Evolutionary conservation across 2,329 filamentous ascomycete species (phyloP).

Genomic region (Phaeoacremonium minimum): DNA sequence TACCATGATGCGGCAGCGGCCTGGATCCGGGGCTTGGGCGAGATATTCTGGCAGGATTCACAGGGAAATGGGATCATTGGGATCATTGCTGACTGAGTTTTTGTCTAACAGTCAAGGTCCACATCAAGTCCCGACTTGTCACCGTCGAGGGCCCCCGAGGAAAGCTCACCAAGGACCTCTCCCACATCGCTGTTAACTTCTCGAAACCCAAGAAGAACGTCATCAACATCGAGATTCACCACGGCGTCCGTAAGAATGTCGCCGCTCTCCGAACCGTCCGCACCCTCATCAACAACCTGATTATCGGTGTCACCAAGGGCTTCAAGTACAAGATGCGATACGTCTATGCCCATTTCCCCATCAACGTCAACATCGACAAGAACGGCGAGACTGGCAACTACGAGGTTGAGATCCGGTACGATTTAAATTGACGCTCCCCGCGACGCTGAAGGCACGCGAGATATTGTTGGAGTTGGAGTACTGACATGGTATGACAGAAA

Average conservation of each 20-base stretch:
- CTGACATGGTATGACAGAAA: too few species aligned
- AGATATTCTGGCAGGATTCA: too few species aligned
- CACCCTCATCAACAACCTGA: conserved; percentile 97
- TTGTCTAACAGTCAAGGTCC: conserved; percentile 76
- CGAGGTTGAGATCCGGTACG: conserved; percentile 97
- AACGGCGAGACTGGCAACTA: conserved; percentile 81
- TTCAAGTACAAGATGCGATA: conserved; percentile 99
- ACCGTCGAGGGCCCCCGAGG: conserved; percentile 97
- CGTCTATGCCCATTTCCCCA: conserved; percentile 99
- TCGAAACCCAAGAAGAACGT: conserved; percentile 76
- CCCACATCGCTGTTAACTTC: conserved; percentile 96
- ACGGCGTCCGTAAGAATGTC: conserved; percentile 96
- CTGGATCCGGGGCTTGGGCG: too few species aligned
- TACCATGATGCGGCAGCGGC: too few species aligned
- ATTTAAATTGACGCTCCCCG: conserved; percentile 12
- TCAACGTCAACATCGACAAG: conserved; percentile 99
- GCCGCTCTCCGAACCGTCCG: conserved; percentile 97
- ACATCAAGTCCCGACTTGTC: conserved; percentile 94
- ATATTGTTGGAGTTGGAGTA: too few species aligned
- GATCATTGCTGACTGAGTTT: conserved; percentile 23
- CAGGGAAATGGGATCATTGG: too few species aligned
- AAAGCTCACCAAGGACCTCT: conserved; percentile 95
- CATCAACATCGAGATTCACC: conserved; percentile 98
- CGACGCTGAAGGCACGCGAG: too few species aligned
- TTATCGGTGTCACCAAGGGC: conserved; percentile 96